Evolutionary conservation across 345 rosid genomes (phyloP).

Genomic region (Balakata baccata): DNA sequence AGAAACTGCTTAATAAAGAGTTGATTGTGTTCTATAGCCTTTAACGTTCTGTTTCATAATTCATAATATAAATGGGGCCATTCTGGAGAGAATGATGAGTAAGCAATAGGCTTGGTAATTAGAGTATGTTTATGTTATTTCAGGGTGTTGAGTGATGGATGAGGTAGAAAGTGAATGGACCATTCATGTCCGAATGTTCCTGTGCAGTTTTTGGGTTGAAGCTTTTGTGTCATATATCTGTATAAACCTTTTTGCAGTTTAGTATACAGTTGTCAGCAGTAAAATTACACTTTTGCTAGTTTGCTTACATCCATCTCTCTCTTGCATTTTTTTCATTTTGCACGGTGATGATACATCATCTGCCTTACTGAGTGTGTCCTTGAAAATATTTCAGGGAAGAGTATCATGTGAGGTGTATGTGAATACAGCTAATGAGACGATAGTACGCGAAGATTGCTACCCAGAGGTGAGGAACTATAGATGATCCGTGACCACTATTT

Average conservation of each 20-base stretch:
- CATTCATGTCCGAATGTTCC: neutral
- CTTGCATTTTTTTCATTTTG: neutral
- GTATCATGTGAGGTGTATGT: slow-evolving; percentile 71
- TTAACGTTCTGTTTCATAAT: neutral
- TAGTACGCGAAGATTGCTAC: slow-evolving; percentile 60
- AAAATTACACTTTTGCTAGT: neutral
- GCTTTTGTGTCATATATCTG: neutral
- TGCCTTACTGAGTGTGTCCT: neutral
- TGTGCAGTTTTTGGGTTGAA: neutral
- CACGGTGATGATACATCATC: neutral
- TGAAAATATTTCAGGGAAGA: slow-evolving; percentile 50
- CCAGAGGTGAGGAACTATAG: slow-evolving; percentile 44
- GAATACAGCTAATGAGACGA: slow-evolving; percentile 53
- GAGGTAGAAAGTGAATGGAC: neutral
- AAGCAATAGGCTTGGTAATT: neutral
- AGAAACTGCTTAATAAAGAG: neutral
- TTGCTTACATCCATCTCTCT: neutral
- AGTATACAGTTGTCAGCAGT: neutral
- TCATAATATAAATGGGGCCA: neutral
- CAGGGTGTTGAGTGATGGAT: neutral
- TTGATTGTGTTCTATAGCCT: neutral
- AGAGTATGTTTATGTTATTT: neutral
- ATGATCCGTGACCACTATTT: neutral
- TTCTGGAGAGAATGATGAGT: neutral
- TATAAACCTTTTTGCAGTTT: neutral